A percentile compares a stretch with the other conserved stretches of the same genome.
phyloP scores from a whole-genome alignment of 1,139 yeast species.

The Komagataea norvegica region DNA sequence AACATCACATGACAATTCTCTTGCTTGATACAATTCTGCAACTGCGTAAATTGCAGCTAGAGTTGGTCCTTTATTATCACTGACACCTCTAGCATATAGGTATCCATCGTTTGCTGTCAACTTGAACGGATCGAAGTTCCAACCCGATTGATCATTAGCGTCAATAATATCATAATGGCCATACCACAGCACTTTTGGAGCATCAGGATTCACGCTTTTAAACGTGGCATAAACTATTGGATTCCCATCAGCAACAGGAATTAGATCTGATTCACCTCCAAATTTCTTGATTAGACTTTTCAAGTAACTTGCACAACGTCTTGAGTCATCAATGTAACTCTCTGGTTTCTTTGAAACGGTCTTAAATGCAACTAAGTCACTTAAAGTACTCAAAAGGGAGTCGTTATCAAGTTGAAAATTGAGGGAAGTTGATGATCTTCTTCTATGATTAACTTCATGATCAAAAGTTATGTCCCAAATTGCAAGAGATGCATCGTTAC shows the following conservation, averaged over 20 bases:
- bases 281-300: conserved; percentile 56
- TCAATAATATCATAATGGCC: conserved; percentile 95
- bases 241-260: conserved; percentile 69
- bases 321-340: conserved; percentile 66
- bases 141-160: conserved; percentile 53
- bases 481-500: conserved; percentile 53
- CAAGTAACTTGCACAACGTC: conserved; percentile 80
- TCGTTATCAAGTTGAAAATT: conserved; percentile 41
- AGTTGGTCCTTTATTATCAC: conserved; percentile 93
- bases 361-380: conserved; percentile 58
- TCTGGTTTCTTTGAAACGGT: conserved; percentile 76
- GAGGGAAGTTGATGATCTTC: conserved; percentile 15
- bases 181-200: conserved; percentile 65
- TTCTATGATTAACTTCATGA: conserved; percentile 12
- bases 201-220: conserved; percentile 35
- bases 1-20: conserved; percentile 62
- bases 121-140: conserved; percentile 78
- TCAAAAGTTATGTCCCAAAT: conserved; percentile 49
- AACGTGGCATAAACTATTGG: conserved; percentile 82
- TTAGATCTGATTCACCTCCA: conserved; percentile 70
- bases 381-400: conserved; percentile 56
- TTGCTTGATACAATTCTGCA: conserved; percentile 57
- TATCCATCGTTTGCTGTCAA: conserved; percentile 79
- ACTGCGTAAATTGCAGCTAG: conserved; percentile 88
- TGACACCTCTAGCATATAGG: conserved; percentile 85